Evolutionary conservation across 2,329 filamentous ascomycete species (phyloP).

Genomic region (Trichophyton benhamiae): DNA sequence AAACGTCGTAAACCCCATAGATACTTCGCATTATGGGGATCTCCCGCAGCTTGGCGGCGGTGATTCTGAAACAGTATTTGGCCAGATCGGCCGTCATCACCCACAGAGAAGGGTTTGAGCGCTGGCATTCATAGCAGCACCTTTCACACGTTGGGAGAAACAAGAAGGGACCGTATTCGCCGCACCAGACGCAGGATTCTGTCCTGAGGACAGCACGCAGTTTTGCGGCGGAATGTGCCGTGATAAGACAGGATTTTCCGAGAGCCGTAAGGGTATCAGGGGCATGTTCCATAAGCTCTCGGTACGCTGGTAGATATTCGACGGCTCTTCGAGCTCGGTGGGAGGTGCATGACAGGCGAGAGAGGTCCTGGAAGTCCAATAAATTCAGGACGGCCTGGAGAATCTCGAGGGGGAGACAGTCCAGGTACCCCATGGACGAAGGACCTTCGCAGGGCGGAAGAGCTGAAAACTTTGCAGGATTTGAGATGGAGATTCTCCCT

Average conservation of each 20-base stretch:
- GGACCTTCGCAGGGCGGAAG: neutral
- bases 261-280: constrained; percentile 20
- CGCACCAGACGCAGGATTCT: constrained; percentile 20
- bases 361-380: constrained; percentile 18
- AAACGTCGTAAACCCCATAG: neutral
- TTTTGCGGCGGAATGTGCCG: constrained; percentile 14
- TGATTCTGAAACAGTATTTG: neutral
- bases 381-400: constrained; percentile 20
- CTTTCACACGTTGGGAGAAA: constrained; percentile 25
- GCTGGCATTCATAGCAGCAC: constrained; percentile 22
- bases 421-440: neutral
- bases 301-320: constrained; percentile 26
- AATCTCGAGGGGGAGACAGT: constrained; percentile 15
- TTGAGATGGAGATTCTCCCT: neutral
- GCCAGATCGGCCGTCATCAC: neutral
- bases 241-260: constrained; percentile 16
- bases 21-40: constrained; percentile 2
- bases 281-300: constrained; percentile 34
- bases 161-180: constrained; percentile 21
- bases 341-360: constrained; percentile 20
- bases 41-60: neutral
- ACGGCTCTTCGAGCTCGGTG: constrained; percentile 18
- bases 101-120: neutral
- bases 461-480: neutral
- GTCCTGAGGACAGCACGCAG: constrained; percentile 17